Percentiles rank a stretch among this genome's conserved stretches.
phyloP scores from a whole-genome alignment of 352 stramenopile genomes.

The Saprolegnia parasitica region DNA sequence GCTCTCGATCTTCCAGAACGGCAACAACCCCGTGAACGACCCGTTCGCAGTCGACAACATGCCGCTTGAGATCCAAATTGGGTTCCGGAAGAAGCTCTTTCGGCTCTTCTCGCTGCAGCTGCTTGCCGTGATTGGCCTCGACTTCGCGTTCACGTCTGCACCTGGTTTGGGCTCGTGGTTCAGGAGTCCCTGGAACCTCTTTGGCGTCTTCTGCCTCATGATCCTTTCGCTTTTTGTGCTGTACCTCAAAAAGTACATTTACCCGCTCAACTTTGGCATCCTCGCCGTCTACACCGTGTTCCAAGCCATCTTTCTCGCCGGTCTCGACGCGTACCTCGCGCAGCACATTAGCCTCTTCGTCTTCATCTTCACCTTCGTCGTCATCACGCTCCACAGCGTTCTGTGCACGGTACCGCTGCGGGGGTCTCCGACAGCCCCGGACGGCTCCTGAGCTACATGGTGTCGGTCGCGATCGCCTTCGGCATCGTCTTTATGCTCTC shows the following conservation, averaged over 20 bases:
- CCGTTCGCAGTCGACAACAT: constrained; percentile 72
- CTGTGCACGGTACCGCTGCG: constrained; percentile 33
- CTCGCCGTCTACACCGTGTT: constrained; percentile 40
- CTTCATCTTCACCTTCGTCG: constrained; percentile 42
- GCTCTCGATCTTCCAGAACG: constrained; percentile 69
- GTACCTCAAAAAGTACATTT: constrained; percentile 41
- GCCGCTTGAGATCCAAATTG: constrained; percentile 40
- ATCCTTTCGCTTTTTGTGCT: constrained; percentile 35
- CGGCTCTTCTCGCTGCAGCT: constrained; percentile 45
- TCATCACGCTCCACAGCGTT: constrained; percentile 41
- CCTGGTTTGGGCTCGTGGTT: constrained; percentile 28
- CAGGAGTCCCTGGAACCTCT: constrained; percentile 28
- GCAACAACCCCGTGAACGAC: constrained; percentile 62
- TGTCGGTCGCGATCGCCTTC: constrained; percentile 37
- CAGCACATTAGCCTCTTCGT: constrained; percentile 44
- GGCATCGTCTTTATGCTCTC: constrained; percentile 32
- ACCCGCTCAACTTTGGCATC: constrained; percentile 47
- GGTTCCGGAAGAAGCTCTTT: constrained; percentile 47
- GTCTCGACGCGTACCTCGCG: constrained; percentile 34
- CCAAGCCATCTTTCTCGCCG: constrained; percentile 40
- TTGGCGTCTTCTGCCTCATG: constrained; percentile 31
- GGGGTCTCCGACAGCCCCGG: constrained; percentile 29
- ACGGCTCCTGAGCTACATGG: constrained; percentile 38
- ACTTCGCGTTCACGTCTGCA: constrained; percentile 32
- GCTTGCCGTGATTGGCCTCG: constrained; percentile 35